Conservation (phyloP, 345 rosid genomes). For the Tarenaya hassleriana region DNA sequence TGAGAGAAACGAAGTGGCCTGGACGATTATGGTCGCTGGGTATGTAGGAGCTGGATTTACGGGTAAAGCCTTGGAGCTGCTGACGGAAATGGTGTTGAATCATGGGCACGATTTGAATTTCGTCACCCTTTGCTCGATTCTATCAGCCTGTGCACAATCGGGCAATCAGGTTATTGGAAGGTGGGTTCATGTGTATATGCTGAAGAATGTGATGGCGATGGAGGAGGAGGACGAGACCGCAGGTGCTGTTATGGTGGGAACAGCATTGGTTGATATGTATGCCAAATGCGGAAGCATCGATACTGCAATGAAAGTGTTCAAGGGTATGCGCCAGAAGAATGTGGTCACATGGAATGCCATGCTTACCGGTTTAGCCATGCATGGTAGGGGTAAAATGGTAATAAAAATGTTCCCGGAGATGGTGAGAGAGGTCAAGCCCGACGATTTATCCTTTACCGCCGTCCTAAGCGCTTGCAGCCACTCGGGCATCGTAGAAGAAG, state of each 20-base stretch:
- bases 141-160: slow-evolving; percentile 61
- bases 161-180: slow-evolving; percentile 56
- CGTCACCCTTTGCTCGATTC: slow-evolving; percentile 56
- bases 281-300: slow-evolving; percentile 68
- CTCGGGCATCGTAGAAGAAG: slow-evolving; percentile 62
- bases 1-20: slow-evolving; percentile 58
- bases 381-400: slow-evolving; percentile 49
- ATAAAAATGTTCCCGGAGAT: slow-evolving; percentile 50
- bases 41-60: slow-evolving; percentile 58
- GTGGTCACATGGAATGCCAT: slow-evolving; percentile 76
- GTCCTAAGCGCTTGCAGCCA: slow-evolving; percentile 77
- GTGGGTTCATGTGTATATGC: slow-evolving; percentile 68
- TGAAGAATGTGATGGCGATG: slow-evolving; percentile 45
- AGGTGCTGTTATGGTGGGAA: slow-evolving; percentile 48
- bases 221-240: slow-evolving; percentile 38
- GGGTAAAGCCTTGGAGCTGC: slow-evolving; percentile 38
- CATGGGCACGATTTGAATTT: slow-evolving; percentile 36
- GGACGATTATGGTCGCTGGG: slow-evolving; percentile 65
- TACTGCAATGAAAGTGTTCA: slow-evolving; percentile 46
- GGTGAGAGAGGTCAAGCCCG: slow-evolving; percentile 59
- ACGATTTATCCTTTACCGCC: slow-evolving; percentile 65
- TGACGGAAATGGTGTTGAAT: slow-evolving; percentile 40
- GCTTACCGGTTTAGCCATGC: slow-evolving; percentile 72
- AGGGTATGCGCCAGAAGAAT: slow-evolving; percentile 49
- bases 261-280: slow-evolving; percentile 82